phyloP scores from a whole-genome alignment of 1,284 basidiomycete species.

The Cryptococcus sp. region DNA sequence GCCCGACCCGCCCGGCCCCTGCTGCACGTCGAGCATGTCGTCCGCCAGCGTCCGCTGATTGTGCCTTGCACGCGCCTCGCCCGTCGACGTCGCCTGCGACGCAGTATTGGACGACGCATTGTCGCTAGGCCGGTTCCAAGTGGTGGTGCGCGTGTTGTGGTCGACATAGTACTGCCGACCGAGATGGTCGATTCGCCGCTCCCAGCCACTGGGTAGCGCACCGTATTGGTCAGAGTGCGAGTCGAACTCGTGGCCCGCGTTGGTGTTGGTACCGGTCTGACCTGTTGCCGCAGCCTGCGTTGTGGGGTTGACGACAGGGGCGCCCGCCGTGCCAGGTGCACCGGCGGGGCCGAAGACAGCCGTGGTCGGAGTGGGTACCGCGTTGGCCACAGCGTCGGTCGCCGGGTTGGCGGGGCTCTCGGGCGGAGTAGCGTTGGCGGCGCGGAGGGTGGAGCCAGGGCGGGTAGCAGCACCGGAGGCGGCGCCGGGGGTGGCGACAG shows the following conservation, averaged over 20 bases:
- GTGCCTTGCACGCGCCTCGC: constrained; percentile 69
- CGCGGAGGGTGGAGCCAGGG: constrained; percentile 26
- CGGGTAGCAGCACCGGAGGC: constrained; percentile 28
- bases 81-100: constrained; percentile 55
- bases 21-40: constrained; percentile 62
- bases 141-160: constrained; percentile 90
- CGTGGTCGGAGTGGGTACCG: constrained; percentile 29
- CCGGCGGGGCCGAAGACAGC: constrained; percentile 8
- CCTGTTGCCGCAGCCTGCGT: constrained; percentile 50
- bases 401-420: constrained; percentile 21
- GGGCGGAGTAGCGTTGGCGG: constrained; percentile 19
- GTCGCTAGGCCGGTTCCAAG: constrained; percentile 71
- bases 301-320: constrained; percentile 44
- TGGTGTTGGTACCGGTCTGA: constrained; percentile 42
- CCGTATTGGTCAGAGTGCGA: constrained; percentile 71
- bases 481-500: constrained; percentile 44
- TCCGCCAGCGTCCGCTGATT: constrained; percentile 73
- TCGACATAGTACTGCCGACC: constrained; percentile 90
- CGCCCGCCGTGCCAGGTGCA: constrained; percentile 25
- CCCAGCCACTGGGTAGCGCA: constrained; percentile 87
- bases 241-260: constrained; percentile 68
- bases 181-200: constrained; percentile 82
- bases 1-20: constrained; percentile 18
- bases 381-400: constrained; percentile 21
- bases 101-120: constrained; percentile 50